Percentiles rank a stretch among this genome's conserved stretches.
phyloP scores from a whole-genome alignment of 1,284 basidiomycete genomes.

The Schizophyllum commune region DNA sequence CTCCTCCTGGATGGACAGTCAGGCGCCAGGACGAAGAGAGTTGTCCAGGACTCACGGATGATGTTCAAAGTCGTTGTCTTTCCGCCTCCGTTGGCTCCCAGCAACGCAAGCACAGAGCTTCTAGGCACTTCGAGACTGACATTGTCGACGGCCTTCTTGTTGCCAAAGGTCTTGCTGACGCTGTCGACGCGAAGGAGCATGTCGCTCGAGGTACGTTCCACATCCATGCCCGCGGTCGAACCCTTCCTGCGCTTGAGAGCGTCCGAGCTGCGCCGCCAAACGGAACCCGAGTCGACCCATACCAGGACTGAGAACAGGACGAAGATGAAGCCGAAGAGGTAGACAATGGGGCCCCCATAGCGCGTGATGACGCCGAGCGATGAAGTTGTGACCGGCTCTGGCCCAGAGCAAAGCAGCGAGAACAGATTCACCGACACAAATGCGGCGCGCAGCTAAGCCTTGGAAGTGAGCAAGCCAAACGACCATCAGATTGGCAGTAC shows the following conservation, averaged over 20 bases:
- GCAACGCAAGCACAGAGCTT: conserved; percentile 63
- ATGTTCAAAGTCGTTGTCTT: conserved; percentile 77
- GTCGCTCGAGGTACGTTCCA: conserved; percentile 23
- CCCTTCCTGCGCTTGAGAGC: conserved; percentile 16
- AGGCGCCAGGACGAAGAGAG: neutral
- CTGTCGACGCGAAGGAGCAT: conserved; percentile 60
- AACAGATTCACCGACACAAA: conserved; percentile 74
- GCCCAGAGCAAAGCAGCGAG: conserved; percentile 65
- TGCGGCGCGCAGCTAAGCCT: conserved; percentile 46
- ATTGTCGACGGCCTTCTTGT: conserved; percentile 61
- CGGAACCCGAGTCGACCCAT: conserved; percentile 52
- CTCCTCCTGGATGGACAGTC: conserved; percentile 37
- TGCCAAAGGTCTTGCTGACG: conserved; percentile 57
- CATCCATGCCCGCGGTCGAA: conserved; percentile 7
- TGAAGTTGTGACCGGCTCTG: conserved; percentile 29
- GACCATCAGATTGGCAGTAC: conserved; percentile 20
- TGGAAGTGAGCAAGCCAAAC: conserved; percentile 1
- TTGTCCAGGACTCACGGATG: conserved; percentile 43
- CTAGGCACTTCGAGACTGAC: conserved; percentile 61
- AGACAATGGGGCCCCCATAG: conserved; percentile 71
- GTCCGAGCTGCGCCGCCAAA: neutral
- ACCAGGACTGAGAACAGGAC: conserved; percentile 51
- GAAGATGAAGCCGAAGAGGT: conserved; percentile 53
- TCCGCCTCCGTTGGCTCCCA: conserved; percentile 77
- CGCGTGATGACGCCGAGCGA: conserved; percentile 47